Percentiles rank a stretch among this genome's conserved stretches.
These are phyloP conservation scores for Rhizophlyctis rosea DNA, from an alignment of 192 early-diverging fungal genomes.

Conservation along the genomic window DNA sequence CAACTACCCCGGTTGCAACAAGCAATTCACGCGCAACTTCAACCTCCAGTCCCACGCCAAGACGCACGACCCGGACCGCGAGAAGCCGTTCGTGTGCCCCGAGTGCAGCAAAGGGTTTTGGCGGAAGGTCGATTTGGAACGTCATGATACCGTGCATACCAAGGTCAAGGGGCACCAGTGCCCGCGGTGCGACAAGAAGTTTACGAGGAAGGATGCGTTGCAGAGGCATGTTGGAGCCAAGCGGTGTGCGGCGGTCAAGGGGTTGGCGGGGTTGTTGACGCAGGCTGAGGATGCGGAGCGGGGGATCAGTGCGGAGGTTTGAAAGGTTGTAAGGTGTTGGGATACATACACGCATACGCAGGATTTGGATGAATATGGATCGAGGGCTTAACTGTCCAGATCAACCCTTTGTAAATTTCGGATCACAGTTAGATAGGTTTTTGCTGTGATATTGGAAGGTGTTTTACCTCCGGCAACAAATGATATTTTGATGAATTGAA, in stretches of 20 bases:
- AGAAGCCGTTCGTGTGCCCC: conserved; percentile 54
- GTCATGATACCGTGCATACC: conserved; percentile 50
- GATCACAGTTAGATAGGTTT: too few relatives aligned
- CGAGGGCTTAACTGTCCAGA: too few relatives aligned
- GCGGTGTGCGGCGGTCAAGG: conserved; percentile 8
- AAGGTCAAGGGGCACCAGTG: conserved; percentile 61
- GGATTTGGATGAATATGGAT: too few relatives aligned
- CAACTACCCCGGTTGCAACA: conserved; percentile 48
- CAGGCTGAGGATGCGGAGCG: too few relatives aligned
- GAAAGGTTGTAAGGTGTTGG: too few relatives aligned
- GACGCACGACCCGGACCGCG: conserved; percentile 67
- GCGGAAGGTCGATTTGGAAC: conserved; percentile 40
- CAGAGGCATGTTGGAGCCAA: conserved; percentile 47
- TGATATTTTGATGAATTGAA: too few relatives aligned
- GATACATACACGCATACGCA: too few relatives aligned
- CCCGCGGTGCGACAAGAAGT: conserved; percentile 47
- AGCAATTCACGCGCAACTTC: conserved; percentile 61
- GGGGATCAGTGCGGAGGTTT: too few relatives aligned
- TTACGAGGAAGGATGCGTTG: conserved; percentile 67
- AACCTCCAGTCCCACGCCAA: conserved; percentile 64
- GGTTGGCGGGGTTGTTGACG: too few relatives aligned
- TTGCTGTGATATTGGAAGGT: too few relatives aligned
- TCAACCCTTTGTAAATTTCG: too few relatives aligned
- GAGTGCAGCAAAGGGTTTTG: conserved; percentile 58
- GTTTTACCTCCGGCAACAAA: too few relatives aligned